phyloP scores from a whole-genome alignment of 2,329 filamentous ascomycete genomes.

The Monosporascus sp. region DNA sequence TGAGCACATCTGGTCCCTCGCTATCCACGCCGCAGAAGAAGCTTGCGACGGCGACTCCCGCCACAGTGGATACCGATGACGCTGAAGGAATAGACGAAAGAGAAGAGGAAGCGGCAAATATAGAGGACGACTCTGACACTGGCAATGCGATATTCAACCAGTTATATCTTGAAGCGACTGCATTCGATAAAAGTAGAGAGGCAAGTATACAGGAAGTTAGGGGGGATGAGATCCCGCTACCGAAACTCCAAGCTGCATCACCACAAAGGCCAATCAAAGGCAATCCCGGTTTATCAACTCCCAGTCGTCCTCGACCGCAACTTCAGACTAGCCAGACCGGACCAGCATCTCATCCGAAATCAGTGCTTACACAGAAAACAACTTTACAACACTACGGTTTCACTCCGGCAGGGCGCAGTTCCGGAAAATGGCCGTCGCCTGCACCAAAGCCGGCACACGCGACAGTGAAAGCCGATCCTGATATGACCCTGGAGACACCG shows the following conservation, averaged over 20 bases:
- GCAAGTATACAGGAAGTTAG: not conserved
- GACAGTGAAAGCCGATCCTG: not conserved
- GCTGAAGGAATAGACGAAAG: slow-evolving; percentile 14
- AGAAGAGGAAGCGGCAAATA: slow-evolving; percentile 7
- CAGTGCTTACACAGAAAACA: not conserved
- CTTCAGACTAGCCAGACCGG: not conserved
- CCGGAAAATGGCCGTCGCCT: slow-evolving; percentile 8
- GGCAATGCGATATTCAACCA: slow-evolving; percentile 24
- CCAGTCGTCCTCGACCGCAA: not conserved
- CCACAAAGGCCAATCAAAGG: not conserved
- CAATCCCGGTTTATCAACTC: not conserved
- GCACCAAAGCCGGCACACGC: not conserved
- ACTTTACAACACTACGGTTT: slow-evolving; percentile 14
- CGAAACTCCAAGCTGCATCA: not conserved
- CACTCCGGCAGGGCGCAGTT: slow-evolving; percentile 19
- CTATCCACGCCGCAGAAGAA: slow-evolving; percentile 35
- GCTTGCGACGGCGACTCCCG: slow-evolving; percentile 3
- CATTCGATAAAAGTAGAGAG: slow-evolving; percentile 2
- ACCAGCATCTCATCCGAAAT: not conserved
- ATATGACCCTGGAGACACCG: too few relatives aligned
- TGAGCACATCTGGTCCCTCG: slow-evolving; percentile 28
- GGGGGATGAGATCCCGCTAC: not conserved
- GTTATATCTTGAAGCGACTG: slow-evolving; percentile 12
- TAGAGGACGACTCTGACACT: slow-evolving; percentile 19
- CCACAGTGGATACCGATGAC: slow-evolving; percentile 1